Evolutionary conservation across 257 asterid species (phyloP).

Genomic region (Nicotiana tomentosiformis): DNA sequence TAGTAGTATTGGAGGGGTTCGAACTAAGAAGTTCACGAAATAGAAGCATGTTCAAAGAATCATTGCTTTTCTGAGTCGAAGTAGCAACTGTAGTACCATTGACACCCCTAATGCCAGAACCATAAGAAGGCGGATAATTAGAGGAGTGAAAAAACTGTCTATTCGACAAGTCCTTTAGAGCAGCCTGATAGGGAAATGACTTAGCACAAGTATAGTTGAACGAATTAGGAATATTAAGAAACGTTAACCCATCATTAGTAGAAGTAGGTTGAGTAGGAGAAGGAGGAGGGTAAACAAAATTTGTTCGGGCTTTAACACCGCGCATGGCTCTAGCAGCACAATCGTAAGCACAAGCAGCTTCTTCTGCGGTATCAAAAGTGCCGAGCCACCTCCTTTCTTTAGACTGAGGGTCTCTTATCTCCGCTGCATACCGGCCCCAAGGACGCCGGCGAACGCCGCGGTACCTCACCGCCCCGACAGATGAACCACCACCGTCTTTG

Average conservation of each 20-base stretch:
- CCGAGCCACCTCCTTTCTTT: slow-evolving; percentile 95
- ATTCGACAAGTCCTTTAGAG: slow-evolving; percentile 6
- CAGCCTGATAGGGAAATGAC: background rate
- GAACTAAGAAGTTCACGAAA: slow-evolving; percentile 38
- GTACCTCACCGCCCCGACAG: slow-evolving; percentile 42
- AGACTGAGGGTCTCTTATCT: slow-evolving; percentile 79
- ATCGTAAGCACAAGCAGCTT: slow-evolving; percentile 92
- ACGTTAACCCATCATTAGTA: background rate
- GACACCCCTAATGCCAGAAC: background rate
- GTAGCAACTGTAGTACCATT: background rate
- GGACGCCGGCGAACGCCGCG: slow-evolving; percentile 97
- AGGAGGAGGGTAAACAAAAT: slow-evolving; percentile 64
- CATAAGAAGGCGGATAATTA: slow-evolving; percentile 23
- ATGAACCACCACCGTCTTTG: slow-evolving; percentile 26
- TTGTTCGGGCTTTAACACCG: slow-evolving; percentile 76
- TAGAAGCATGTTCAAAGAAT: slow-evolving; percentile 18
- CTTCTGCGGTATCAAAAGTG: slow-evolving; percentile 89
- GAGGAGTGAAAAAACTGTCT: background rate
- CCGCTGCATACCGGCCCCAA: slow-evolving; percentile 97
- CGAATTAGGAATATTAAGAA: background rate
- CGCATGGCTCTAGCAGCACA: slow-evolving; percentile 96
- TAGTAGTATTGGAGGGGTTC: background rate
- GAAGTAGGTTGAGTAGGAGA: slow-evolving; percentile 11
- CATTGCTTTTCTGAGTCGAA: background rate
- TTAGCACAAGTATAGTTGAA: background rate